A percentile compares a stretch with the other conserved stretches of the same genome.
These are phyloP conservation scores for Macadamia tetraphylla DNA, from an alignment of 164 flowering plant species.

Conservation along the genomic window DNA sequence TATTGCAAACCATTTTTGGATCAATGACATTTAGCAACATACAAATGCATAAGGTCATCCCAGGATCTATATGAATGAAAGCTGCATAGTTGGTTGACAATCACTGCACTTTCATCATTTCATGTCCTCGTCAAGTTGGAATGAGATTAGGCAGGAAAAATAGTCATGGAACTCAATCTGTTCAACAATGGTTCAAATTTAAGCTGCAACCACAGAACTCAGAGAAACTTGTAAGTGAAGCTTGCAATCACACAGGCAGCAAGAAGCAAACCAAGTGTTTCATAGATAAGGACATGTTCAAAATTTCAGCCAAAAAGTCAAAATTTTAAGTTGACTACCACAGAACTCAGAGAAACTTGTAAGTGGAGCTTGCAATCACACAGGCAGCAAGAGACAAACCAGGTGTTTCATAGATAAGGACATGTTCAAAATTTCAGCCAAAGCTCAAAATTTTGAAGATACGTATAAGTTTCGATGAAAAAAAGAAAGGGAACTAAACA, in stretches of 20 bases:
- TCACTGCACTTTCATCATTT: neutral
- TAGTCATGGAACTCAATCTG: no score
- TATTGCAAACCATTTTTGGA: no score
- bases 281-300: no score
- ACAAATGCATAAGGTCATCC: neutral
- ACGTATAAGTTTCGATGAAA: no score
- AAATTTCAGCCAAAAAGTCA: no score
- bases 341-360: neutral
- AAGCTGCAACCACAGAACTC: neutral
- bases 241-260: neutral
- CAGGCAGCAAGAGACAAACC: no score
- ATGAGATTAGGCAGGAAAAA: no score
- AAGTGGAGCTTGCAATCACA: neutral
- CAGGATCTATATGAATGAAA: neutral
- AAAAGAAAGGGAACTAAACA: no score
- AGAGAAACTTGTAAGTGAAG: neutral
- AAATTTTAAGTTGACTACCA: neutral
- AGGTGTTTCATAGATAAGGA: no score
- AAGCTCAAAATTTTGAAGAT: neutral
- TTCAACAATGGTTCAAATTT: neutral
- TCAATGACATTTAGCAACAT: neutral
- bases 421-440: no score
- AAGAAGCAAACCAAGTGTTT: no score
- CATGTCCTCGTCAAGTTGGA: neutral
- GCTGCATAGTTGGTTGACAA: neutral